Evolutionary conservation across 305 asterid species (phyloP), one percentile per base, ranked within the genome.

Genomic region (Fraxinus latifolia): DNA sequence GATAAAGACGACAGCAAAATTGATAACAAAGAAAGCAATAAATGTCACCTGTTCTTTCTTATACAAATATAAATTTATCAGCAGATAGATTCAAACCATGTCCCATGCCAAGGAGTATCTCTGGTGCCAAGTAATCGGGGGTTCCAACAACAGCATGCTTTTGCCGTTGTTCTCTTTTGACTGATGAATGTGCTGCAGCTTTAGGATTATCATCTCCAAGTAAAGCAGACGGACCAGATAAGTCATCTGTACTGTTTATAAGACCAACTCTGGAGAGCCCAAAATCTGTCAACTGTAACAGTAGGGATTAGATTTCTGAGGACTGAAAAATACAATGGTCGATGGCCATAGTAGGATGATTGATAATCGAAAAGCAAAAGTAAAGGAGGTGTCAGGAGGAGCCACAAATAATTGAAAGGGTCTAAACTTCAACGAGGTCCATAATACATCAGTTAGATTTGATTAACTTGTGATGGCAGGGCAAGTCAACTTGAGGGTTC

Each of bases 201-300:
- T 89, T 90, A 77, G 90, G 90, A 86, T 92, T 90, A 81, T 96
- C 95, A 77, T 92, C 96, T 76, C 89, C 94, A 83, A 89, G 89
- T 83, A 91, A 82, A 81, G 93, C 85, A 79, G 95, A 90, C 84
- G 99, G 95, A 55, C 94, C 93, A 77, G 99, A 93, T 74, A 95
- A 93, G 92, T 96, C 98, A 80, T 92, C 98, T 19, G 99, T 96
- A 94, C 98, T 96, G 89, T 91, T 89, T 89, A 96, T 96, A 79
- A 96, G 97, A 83, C 98, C 99, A 89, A 95, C 99, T 89, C 89
- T 93, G 80, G 98, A 95, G 81, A 96, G 98, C 86, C 99, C 99
- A 89, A 96, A 96, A 91, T 96, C 99, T 90, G 98, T 96, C 93
- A 96, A 87, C 98, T 96, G 98, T 68, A 78, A 91, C 78, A 80